Evolutionary conservation across 78 protist genomes (phyloP).

Genomic region (Emiliania huxleyi): DNA sequence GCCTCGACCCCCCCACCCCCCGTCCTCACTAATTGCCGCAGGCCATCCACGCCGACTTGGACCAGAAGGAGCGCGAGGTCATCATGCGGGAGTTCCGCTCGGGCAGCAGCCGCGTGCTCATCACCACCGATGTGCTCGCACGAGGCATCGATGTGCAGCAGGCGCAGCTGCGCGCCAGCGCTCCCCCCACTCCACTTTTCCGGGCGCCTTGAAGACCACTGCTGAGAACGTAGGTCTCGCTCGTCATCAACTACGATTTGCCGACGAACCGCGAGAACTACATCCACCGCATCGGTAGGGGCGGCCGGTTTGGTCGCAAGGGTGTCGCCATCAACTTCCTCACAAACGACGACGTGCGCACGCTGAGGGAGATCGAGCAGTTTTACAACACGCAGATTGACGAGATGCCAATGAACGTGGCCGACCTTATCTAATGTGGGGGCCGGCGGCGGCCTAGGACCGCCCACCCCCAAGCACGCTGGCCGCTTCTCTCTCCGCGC

Average conservation of each 20-base stretch:
- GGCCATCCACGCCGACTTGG: conserved; percentile 97
- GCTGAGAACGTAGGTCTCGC: conserved; percentile 87
- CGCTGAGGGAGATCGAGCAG: conserved; percentile 62
- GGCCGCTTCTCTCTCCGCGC: no score
- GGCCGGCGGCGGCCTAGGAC: no score
- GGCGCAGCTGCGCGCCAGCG: no score
- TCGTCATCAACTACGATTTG: conserved; percentile 98
- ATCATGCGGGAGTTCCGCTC: conserved; percentile 96
- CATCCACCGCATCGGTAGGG: conserved; percentile 96
- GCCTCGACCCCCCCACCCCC: no score
- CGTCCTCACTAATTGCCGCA: no score
- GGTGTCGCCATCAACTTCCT: conserved; percentile 99
- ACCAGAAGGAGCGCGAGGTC: conserved; percentile 91
- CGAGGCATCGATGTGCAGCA: conserved; percentile 99
- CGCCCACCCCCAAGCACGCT: no score
- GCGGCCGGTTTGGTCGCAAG: conserved; percentile 99
- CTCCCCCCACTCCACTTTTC: background rate
- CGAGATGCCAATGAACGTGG: conserved; percentile 71
- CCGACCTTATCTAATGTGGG: conserved; percentile 34
- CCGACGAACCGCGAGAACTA: conserved; percentile 97
- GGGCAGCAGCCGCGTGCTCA: conserved; percentile 95
- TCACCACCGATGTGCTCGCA: conserved; percentile 98
- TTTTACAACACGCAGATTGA: conserved; percentile 67
- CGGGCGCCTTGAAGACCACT: background rate
- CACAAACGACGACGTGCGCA: conserved; percentile 67